Conservation (phyloP, 108 stramenopile genomes). For the Nitzschia sp. region DNA sequence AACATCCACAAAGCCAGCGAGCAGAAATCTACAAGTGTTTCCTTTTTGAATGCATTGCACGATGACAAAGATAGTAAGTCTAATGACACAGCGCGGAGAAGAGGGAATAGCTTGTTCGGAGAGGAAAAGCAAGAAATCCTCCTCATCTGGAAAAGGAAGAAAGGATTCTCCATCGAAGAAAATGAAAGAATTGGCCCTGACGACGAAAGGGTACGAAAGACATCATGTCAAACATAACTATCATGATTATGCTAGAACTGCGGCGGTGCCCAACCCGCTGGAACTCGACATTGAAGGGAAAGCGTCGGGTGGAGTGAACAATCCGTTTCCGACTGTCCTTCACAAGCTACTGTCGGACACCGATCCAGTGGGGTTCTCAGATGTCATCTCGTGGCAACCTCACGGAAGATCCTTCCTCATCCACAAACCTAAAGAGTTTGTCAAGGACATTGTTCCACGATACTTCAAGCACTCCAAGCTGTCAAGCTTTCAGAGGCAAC, state of each 20-base stretch:
- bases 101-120: no score
- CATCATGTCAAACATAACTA: constrained; percentile 74
- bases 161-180: not conserved
- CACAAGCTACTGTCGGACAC: constrained; percentile 66
- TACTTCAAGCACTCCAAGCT: constrained; percentile 44
- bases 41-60: not conserved
- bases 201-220: constrained; percentile 59
- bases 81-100: no score
- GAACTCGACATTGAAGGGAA: constrained; percentile 3
- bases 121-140: not conserved
- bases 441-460: constrained; percentile 66
- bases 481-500: constrained; percentile 39
- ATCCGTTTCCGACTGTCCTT: constrained; percentile 66
- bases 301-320: constrained; percentile 54
- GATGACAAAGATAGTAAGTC: not conserved
- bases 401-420: constrained; percentile 81
- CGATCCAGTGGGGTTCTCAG: constrained; percentile 39
- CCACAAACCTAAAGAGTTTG: constrained; percentile 73
- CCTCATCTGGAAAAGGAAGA: not conserved
- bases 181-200: constrained; percentile 29
- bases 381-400: constrained; percentile 73
- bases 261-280: constrained; percentile 18
- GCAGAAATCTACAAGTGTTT: no score
- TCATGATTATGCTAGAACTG: constrained; percentile 52
- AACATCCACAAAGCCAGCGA: not conserved